A percentile compares a stretch with the other conserved stretches of the same genome.
phyloP scores from a whole-genome alignment of 2,329 filamentous ascomycete species.

The Cadophora gregata region DNA sequence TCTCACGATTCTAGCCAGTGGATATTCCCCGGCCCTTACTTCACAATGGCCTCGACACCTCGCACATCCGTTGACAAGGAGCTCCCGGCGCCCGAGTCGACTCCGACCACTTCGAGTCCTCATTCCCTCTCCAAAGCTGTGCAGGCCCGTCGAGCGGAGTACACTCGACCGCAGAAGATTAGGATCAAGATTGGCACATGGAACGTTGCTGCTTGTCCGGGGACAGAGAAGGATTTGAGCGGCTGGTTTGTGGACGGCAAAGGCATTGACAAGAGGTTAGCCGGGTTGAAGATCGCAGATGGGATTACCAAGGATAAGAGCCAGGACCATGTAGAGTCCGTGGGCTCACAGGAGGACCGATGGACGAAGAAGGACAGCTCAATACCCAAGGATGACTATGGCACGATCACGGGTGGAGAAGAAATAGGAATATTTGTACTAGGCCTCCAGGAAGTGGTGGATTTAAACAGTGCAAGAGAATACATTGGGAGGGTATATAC shows the following conservation, averaged over 20 bases:
- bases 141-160: conserved; percentile 78
- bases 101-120: conserved; percentile 49
- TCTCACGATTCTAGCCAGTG: conserved; percentile 17
- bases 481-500: conserved; percentile 75
- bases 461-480: conserved; percentile 79
- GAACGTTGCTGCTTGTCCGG: conserved; percentile 88
- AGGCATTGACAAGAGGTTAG: conserved; percentile 69
- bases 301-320: conserved; percentile 45
- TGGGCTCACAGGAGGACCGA: conserved; percentile 54
- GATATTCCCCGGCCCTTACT: conserved; percentile 1
- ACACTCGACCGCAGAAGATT: conserved; percentile 74
- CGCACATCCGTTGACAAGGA: conserved; percentile 31
- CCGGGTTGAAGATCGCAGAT: conserved; percentile 56
- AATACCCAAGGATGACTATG: conserved; percentile 52
- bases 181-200: conserved; percentile 91
- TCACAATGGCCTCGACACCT: conserved; percentile 33
- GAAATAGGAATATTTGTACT: conserved; percentile 90
- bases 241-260: conserved; percentile 86
- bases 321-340: conserved; percentile 49
- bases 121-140: conserved; percentile 69
- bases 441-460: conserved; percentile 90
- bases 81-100: conserved; percentile 20
- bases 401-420: conserved; percentile 58
- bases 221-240: conserved; percentile 85
- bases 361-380: conserved; percentile 47